Evolutionary conservation across 2,329 filamentous ascomycete species (phyloP), one percentile per base, ranked within the genome.

Genomic region (Thielaviopsis cerberus): DNA sequence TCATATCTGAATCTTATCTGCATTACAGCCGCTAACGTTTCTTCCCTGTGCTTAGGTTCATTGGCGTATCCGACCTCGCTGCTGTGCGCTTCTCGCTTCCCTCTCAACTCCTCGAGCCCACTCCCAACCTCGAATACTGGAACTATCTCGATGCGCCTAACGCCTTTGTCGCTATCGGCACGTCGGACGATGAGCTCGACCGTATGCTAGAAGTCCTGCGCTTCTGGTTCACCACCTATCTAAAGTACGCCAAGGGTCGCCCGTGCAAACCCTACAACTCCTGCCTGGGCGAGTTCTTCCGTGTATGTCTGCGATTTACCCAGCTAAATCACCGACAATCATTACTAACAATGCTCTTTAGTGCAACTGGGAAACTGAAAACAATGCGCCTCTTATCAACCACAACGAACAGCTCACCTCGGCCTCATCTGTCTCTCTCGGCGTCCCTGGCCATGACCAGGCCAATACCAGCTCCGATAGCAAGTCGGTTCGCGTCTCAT

Each of bases 231-330:
- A 97, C 92, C 62, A 98, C 98, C 71, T 92, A 98, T 70, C 70
- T 98, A 70, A 98, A 98, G 80, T 98, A 97, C 67, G 88, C 94
- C 69, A 97, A 97, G 74, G 91, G 91, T 61, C 94, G 90, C 74
- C 92, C 92, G 51, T 97, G 91, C 81, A 98, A 98, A 72, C 92
- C 92, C 11, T 98, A 98, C 74, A 98, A 98, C 72, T 96, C 90
- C 53, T 90, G 89, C 37, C 73, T 98, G 55, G 92, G 92, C 63
- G 92, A 98, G 73, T 98, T 98, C 73, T 98, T 98, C 73, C 80
- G 89, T 73, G 87, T 90, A 74, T 66, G 82, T 73, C 45, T 24
- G 55, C 27, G 41, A 22, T 48, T 24, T 58, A 50, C 24, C 20
- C 22, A 22, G 7, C 30, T 13, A 15, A 50, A 22, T 24, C 8